Percentiles rank a stretch among this genome's conserved stretches.
Conservation (phyloP, 768 basidiomycete genomes). For the Megacollybia marginata region DNA sequence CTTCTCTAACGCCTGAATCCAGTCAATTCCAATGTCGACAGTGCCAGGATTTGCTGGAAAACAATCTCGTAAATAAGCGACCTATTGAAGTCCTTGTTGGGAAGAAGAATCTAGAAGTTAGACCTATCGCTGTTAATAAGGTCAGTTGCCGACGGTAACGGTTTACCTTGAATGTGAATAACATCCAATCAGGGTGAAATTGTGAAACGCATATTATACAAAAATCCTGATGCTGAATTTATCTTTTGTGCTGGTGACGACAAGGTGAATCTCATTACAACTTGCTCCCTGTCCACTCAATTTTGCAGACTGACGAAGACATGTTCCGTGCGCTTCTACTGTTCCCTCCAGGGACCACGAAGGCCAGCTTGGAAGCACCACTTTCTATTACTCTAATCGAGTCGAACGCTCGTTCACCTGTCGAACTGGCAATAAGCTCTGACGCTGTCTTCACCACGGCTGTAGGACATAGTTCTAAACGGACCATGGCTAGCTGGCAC, state of each 20-base stretch:
- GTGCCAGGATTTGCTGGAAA: constrained; percentile 93
- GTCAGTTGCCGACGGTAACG: constrained; percentile 15
- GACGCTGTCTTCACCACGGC: constrained; percentile 86
- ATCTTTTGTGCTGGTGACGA: constrained; percentile 98
- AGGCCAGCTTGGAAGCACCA: constrained; percentile 50
- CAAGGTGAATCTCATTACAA: constrained; percentile 47
- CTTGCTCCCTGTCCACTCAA: neutral
- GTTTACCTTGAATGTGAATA: neutral
- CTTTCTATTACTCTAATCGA: constrained; percentile 48
- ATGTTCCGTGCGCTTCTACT: constrained; percentile 91
- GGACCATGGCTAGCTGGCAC: constrained; percentile 89
- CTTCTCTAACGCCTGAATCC: neutral
- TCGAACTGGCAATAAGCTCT: constrained; percentile 56
- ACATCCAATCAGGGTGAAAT: constrained; percentile 66
- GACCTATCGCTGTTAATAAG: constrained; percentile 95
- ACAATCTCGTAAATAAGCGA: constrained; percentile 84
- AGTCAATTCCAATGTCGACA: constrained; percentile 93
- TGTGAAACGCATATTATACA: constrained; percentile 88
- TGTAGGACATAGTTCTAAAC: constrained; percentile 85
- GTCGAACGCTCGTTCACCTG: constrained; percentile 23
- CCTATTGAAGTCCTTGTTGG: constrained; percentile 97
- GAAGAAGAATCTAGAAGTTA: constrained; percentile 97
- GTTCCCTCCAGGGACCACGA: constrained; percentile 30
- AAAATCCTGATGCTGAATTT: constrained; percentile 91
- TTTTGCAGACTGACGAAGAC: constrained; percentile 84